These are phyloP conservation scores for Magnolia changhungtana DNA, from an alignment of 164 flowering plant species.

Conservation along the genomic window DNA sequence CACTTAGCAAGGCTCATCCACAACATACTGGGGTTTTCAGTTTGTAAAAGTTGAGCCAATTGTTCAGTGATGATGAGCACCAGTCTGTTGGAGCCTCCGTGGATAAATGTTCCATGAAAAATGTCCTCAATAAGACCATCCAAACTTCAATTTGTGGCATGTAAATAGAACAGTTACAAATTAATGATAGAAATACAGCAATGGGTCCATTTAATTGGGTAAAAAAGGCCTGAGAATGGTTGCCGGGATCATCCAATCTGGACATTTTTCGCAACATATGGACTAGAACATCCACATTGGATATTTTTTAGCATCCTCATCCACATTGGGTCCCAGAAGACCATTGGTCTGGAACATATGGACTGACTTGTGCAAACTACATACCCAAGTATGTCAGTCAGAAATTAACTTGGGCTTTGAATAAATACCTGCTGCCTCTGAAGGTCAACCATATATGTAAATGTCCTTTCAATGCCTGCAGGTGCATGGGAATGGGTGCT, in stretches of 20 bases:
- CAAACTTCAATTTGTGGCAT: not conserved
- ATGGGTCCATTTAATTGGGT: not conserved
- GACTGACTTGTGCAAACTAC: not conserved
- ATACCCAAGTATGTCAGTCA: not conserved
- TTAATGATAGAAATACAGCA: not conserved
- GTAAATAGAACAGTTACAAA: not conserved
- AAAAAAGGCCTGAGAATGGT: too few species aligned
- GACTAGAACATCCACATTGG: too few species aligned
- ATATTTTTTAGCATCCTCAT: too few species aligned
- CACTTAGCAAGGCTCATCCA: too few species aligned
- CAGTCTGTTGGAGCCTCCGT: not conserved
- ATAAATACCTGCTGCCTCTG: not conserved
- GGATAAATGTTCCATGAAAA: not conserved
- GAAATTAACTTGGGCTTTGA: not conserved
- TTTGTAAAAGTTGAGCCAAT: not conserved
- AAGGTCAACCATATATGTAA: not conserved
- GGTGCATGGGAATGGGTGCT: slow-evolving; percentile 43
- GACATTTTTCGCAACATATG: too few species aligned
- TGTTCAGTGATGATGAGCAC: not conserved
- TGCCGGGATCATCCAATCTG: too few species aligned
- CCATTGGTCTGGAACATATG: not conserved
- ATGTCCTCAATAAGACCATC: not conserved
- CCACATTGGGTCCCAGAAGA: too few species aligned
- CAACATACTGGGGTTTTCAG: not conserved
- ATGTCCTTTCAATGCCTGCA: slow-evolving; percentile 27